Percentiles rank a stretch among this genome's conserved stretches.
phyloP scores from a whole-genome alignment of 2,329 filamentous ascomycete species.

The Neophaeococcomyces aloes region DNA sequence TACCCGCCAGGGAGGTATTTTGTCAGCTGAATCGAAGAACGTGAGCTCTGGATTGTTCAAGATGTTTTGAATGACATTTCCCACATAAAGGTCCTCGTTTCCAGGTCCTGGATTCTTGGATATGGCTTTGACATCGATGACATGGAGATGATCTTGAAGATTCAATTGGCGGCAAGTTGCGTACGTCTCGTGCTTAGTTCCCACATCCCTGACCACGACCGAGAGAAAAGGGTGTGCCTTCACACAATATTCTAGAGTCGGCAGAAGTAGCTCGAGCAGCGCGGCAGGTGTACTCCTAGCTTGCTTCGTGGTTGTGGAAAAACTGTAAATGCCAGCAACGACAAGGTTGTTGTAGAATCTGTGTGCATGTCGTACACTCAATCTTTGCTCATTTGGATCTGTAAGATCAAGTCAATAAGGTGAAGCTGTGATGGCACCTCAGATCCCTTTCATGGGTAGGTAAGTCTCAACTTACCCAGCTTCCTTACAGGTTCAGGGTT shows the following conservation, averaged over 20 bases:
- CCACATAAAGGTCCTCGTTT: constrained; percentile 3
- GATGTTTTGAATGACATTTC: constrained; percentile 3
- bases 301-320: constrained; percentile 13
- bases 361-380: constrained; percentile 32
- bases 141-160: constrained; percentile 31
- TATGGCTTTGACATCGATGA: constrained; percentile 18
- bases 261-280: constrained; percentile 23
- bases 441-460: too few species aligned
- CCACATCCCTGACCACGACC: constrained; percentile 27
- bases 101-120: constrained; percentile 19
- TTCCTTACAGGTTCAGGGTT: too few species aligned
- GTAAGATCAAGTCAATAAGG: not conserved
- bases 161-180: constrained; percentile 26
- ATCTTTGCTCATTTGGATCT: constrained; percentile 34
- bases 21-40: constrained; percentile 26
- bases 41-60: constrained; percentile 9
- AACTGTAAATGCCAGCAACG: constrained; percentile 29
- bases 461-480: too few species aligned
- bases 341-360: constrained; percentile 33
- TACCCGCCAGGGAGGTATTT: constrained; percentile 36
- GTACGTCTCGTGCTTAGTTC: constrained; percentile 29
- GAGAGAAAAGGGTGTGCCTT: constrained; percentile 30
- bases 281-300: constrained; percentile 1
- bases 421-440: too few species aligned
- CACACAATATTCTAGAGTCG: constrained; percentile 31